Conservation (phyloP, 768 basidiomycete species). For the Leucocoprinus sp. region DNA sequence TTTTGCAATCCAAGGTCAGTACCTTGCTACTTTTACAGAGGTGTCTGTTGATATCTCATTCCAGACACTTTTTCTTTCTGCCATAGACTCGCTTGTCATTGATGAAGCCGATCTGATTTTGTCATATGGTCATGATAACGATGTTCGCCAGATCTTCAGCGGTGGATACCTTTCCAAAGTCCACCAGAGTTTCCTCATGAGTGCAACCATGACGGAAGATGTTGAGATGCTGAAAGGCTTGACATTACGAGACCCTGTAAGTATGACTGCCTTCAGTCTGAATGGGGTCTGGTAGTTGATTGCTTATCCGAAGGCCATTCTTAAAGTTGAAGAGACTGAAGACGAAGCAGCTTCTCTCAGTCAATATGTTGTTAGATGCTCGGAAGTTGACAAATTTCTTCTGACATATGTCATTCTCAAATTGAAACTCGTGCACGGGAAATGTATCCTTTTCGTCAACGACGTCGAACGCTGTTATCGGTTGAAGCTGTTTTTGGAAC, state of each 20-base stretch:
- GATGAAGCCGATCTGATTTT: constrained; percentile 97
- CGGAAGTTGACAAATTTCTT: constrained; percentile 96
- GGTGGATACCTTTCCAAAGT: constrained; percentile 71
- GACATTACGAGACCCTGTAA: constrained; percentile 77
- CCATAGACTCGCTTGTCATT: constrained; percentile 82
- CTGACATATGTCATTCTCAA: constrained; percentile 95
- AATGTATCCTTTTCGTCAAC: constrained; percentile 95
- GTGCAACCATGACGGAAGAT: constrained; percentile 95
- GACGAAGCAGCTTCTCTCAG: constrained; percentile 74
- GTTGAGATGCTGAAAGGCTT: constrained; percentile 88
- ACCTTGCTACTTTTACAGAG: not conserved
- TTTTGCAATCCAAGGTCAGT: constrained; percentile 27
- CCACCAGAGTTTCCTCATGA: constrained; percentile 93
- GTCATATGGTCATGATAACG: constrained; percentile 94
- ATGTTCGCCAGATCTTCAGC: constrained; percentile 62
- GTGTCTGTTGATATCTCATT: not conserved
- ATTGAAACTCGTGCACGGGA: constrained; percentile 90
- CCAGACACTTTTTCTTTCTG: constrained; percentile 44
- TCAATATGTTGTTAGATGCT: constrained; percentile 80
- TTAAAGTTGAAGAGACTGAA: constrained; percentile 83
- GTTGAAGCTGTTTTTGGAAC: constrained; percentile 95
- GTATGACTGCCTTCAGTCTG: constrained; percentile 20
- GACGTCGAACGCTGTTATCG: constrained; percentile 92
- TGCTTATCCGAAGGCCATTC: constrained; percentile 48
- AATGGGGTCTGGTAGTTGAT: not conserved